Base-by-base conservation (phyloP, 305 asterid genomes). In the Fraxinus latifolia region DNA sequence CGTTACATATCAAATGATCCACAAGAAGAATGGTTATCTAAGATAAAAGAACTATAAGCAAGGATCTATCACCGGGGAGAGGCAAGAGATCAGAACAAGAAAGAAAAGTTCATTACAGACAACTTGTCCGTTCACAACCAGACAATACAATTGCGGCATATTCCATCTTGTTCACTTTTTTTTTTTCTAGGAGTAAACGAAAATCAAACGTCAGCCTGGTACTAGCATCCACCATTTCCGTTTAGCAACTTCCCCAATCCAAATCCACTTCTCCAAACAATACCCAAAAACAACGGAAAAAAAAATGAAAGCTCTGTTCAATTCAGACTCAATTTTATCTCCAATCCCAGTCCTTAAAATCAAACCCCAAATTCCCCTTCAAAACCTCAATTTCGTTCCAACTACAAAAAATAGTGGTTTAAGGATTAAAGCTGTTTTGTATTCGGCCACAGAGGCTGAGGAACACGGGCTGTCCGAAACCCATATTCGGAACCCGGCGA, bases 401-500 rank as follows among this genome's bases (percentile, higher is more conserved):
- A 79, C 15, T 58, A 74, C 81, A 42, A 83, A 84, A 84, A 87
- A 85, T 14, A 19, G 81, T 39, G 82, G 84, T 74, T 81, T 74
- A 3, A 3, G 79, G 8, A 53, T 86, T 79, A 90, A 37, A 79
- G 90, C 90, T 12, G 86, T 88, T 68, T 84, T 86, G 58, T 82
- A 88, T 83, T 88, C 93, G 37, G 75, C 88, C 12, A 27, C 89
- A 60, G 23, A 87, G 36, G 88, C 86, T 19, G 88, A 89, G 19
- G 89, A 89, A 83, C 81, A 86, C 32, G 77, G 75, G 39, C 60
- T 73, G 32, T 25, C 34, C 74, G 84, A 42, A 25, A 84, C 90
- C 37, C 88, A 71, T n/a, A 31, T 78, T 15, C 84, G 87, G 7
- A 95, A 93, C 81, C 97, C 96, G 74, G 78, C 95, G 55, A 78